These are phyloP conservation scores for Phaeoacremonium minimum DNA, from an alignment of 2,329 filamentous ascomycete species.

Conservation along the genomic window DNA sequence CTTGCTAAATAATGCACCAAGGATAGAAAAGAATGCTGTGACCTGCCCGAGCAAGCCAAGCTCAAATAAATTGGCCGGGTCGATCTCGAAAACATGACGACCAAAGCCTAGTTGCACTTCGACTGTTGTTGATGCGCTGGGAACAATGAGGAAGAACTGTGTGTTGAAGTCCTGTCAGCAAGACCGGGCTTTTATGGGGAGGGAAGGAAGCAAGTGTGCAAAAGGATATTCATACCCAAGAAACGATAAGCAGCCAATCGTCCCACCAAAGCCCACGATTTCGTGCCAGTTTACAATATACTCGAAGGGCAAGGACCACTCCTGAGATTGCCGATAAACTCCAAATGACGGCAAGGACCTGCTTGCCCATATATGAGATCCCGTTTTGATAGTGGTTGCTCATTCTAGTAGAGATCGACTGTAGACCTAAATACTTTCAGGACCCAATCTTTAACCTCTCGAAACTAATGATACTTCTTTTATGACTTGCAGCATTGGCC, in stretches of 20 bases:
- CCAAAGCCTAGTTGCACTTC: not conserved
- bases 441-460: too few species aligned
- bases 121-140: not conserved
- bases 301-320: not conserved
- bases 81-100: not conserved
- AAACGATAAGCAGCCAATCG: slow-evolving; percentile 2
- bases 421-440: too few species aligned
- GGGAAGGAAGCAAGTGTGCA: too few species aligned
- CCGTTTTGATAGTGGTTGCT: too few species aligned
- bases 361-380: too few species aligned
- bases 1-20: slow-evolving; percentile 27
- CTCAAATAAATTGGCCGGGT: not conserved
- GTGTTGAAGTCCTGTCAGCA: too few species aligned
- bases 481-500: too few species aligned
- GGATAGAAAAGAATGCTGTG: slow-evolving; percentile 19
- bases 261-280: slow-evolving; percentile 1
- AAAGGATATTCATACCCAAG: too few species aligned
- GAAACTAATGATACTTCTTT: too few species aligned
- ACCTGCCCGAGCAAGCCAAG: slow-evolving; percentile 14
- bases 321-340: not conserved
- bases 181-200: too few species aligned
- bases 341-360: slow-evolving; percentile 1
- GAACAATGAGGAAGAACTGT: slow-evolving; percentile 1
- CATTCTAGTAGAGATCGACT: too few species aligned
- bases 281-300: slow-evolving; percentile 1